Evolutionary conservation across 305 asterid genomes (phyloP).

Genomic region (Petunia hybrid): DNA sequence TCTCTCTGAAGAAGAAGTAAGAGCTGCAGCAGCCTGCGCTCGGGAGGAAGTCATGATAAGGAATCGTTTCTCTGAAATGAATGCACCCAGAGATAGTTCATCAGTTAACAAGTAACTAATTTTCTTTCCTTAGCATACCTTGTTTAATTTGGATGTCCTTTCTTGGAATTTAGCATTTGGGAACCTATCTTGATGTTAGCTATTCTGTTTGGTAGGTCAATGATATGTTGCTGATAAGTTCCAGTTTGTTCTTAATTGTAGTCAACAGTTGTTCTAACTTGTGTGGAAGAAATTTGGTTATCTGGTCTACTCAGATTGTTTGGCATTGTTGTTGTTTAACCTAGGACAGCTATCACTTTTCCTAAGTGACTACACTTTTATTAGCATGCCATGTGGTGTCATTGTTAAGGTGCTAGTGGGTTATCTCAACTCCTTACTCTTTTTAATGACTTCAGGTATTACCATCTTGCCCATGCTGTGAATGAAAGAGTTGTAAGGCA

Average conservation of each 20-base stretch:
- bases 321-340: constrained; percentile 23
- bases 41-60: constrained; percentile 98
- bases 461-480: constrained; percentile 98
- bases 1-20: constrained; percentile 98
- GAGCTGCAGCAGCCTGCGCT: constrained; percentile 97
- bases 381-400: constrained; percentile 23
- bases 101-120: constrained; percentile 85
- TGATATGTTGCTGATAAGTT: constrained; percentile 16
- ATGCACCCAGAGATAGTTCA: constrained; percentile 89
- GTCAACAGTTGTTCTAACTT: background rate
- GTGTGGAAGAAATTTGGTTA: constrained; percentile 5
- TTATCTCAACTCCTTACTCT: constrained; percentile 15
- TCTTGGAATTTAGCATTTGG: constrained; percentile 27
- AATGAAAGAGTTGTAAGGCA: constrained; percentile 92
- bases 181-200: constrained; percentile 11
- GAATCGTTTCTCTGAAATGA: constrained; percentile 98
- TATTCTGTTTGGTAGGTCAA: background rate
- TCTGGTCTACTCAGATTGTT: constrained; percentile 10
- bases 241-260: constrained; percentile 25
- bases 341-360: constrained; percentile 5
- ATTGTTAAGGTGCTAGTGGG: background rate
- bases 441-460: constrained; percentile 62
- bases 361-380: constrained; percentile 10
- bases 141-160: constrained; percentile 30
- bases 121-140: constrained; percentile 5